phyloP scores from a whole-genome alignment of 257 asterid genomes.

The Fraxinus excelsior region DNA sequence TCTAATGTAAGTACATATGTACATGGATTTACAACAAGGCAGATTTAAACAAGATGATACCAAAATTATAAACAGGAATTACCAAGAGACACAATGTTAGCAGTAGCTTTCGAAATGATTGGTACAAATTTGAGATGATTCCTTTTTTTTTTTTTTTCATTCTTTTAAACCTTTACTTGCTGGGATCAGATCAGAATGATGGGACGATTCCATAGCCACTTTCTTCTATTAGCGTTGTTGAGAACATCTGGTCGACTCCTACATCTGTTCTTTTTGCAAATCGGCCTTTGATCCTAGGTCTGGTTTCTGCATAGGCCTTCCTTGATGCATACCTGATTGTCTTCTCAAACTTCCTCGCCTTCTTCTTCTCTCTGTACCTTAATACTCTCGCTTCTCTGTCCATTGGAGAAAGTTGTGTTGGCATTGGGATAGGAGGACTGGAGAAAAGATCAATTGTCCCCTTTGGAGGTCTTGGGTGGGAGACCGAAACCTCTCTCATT shows the following conservation, averaged over 20 bases:
- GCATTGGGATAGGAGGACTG: slow-evolving; percentile 39
- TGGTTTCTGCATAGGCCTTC: slow-evolving; percentile 84
- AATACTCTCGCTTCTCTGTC: slow-evolving; percentile 81
- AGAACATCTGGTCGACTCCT: slow-evolving; percentile 55
- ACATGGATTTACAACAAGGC: slow-evolving; percentile 14
- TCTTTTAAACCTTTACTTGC: not conserved
- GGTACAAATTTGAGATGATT: not conserved
- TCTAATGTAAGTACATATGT: not conserved
- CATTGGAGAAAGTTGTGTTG: slow-evolving; percentile 56
- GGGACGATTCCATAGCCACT: slow-evolving; percentile 65
- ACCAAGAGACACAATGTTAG: not conserved
- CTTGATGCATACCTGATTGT: slow-evolving; percentile 83
- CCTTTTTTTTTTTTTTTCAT: not conserved
- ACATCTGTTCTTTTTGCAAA: slow-evolving; percentile 66
- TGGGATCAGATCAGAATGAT: slow-evolving; percentile 38
- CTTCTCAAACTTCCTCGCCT: slow-evolving; percentile 75
- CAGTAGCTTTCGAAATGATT: not conserved
- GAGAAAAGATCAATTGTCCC: slow-evolving; percentile 71
- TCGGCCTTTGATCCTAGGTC: slow-evolving; percentile 87
- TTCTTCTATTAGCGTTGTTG: slow-evolving; percentile 46
- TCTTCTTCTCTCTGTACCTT: slow-evolving; percentile 88
- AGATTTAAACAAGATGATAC: slow-evolving; percentile 7
- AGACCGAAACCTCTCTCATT: slow-evolving; percentile 45
- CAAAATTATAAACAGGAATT: slow-evolving; percentile 15
- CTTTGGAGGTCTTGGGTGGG: slow-evolving; percentile 51